Evolutionary conservation across 2,329 filamentous ascomycete genomes (phyloP).

Genomic region (Domatiomyces globalis): DNA sequence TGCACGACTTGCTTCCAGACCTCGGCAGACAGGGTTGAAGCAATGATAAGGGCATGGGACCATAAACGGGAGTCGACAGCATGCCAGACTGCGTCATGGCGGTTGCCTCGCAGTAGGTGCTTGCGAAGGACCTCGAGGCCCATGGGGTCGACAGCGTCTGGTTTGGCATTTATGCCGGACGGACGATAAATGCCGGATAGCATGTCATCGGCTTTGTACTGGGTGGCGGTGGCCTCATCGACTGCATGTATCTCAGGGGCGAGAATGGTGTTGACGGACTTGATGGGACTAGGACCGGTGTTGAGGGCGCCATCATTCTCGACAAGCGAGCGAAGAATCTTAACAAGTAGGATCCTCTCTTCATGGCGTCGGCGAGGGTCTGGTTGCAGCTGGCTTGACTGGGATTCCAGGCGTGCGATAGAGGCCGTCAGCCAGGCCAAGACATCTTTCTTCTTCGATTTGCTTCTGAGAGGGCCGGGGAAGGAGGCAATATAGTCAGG

Average conservation of each 20-base stretch:
- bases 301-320: conserved; percentile 77
- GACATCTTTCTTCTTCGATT: conserved; percentile 91
- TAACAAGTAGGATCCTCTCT: conserved; percentile 77
- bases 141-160: conserved; percentile 56
- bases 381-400: conserved; percentile 22
- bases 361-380: conserved; percentile 51
- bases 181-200: conserved; percentile 29
- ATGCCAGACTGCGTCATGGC: conserved; percentile 83
- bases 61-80: conserved; percentile 87
- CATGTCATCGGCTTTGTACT: conserved; percentile 27
- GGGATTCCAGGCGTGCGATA: conserved; percentile 57
- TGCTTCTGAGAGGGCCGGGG: conserved; percentile 75
- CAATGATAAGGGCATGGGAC: conserved; percentile 90
- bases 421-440: conserved; percentile 63
- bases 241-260: conserved; percentile 39
- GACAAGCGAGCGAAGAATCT: conserved; percentile 64
- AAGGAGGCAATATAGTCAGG: conserved; percentile 64
- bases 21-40: conserved; percentile 57
- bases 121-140: conserved; percentile 59
- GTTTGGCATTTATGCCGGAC: conserved; percentile 27
- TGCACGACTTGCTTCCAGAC: conserved; percentile 88
- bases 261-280: conserved; percentile 60
- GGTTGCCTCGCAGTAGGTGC: conserved; percentile 62
- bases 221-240: conserved; percentile 12
- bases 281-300: conserved; percentile 55